Evolutionary conservation across 495 filamentous ascomycete species (phyloP).

Genomic region (Tetracladium setigerum): DNA sequence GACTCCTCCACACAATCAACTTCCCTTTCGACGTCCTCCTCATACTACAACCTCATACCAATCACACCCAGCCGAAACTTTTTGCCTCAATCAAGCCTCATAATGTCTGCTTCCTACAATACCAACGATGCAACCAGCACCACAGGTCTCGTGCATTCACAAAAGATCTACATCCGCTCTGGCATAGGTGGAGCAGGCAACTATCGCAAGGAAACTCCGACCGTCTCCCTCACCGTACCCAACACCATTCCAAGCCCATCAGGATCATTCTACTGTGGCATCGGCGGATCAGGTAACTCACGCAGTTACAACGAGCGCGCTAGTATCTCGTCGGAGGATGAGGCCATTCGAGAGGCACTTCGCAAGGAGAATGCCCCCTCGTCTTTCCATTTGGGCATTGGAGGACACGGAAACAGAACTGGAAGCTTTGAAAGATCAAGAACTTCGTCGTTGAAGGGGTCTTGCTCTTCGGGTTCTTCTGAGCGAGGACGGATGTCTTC

Average conservation of each 20-base stretch:
- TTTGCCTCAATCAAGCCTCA: neutral
- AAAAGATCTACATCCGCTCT: neutral
- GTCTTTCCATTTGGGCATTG: constrained; percentile 1
- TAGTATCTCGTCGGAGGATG: neutral
- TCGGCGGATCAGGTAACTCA: constrained; percentile 1
- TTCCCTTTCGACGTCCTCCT: too few species aligned
- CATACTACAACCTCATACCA: too few species aligned
- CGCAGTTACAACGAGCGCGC: constrained; percentile 4
- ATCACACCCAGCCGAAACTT: neutral
- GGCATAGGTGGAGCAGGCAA: constrained; percentile 2
- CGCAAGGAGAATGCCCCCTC: neutral
- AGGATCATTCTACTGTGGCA: neutral
- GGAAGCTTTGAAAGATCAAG: too few species aligned
- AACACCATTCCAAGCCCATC: neutral
- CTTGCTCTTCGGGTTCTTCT: too few species aligned
- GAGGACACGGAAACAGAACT: neutral
- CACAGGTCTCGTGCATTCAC: neutral
- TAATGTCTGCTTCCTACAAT: neutral
- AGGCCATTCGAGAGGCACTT: neutral
- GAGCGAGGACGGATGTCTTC: too few species aligned
- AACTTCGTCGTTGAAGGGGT: too few species aligned
- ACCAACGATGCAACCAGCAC: neutral
- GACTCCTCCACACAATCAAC: constrained; percentile 45
- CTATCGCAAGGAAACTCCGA: neutral
- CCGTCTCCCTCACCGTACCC: neutral